Percentiles rank a stretch among this genome's conserved stretches.
phyloP scores from a whole-genome alignment of 805 yeast species.

The Saccharomycopsis sp. region DNA sequence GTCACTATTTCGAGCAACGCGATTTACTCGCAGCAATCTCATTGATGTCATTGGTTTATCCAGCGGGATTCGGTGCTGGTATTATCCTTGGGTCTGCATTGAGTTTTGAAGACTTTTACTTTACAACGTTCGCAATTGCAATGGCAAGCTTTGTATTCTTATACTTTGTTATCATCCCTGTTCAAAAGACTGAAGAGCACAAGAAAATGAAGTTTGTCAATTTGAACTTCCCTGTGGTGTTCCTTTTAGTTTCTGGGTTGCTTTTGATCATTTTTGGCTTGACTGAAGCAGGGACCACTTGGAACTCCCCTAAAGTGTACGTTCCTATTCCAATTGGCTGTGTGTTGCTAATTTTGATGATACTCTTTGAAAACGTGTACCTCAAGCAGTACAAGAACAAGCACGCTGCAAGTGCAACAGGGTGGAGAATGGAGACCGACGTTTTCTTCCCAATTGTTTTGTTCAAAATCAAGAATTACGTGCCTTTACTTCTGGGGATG shows the following conservation, averaged over 20 bases:
- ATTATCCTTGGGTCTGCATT: slow-evolving; percentile 39
- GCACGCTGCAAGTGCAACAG: background rate
- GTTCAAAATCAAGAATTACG: slow-evolving; percentile 25
- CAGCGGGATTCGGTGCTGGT: slow-evolving; percentile 29
- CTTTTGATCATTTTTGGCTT: slow-evolving; percentile 22
- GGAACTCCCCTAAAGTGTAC: slow-evolving; percentile 19
- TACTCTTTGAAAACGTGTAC: slow-evolving; percentile 12
- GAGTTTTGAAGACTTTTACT: slow-evolving; percentile 35
- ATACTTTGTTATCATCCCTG: slow-evolving; percentile 27
- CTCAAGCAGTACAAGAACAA: background rate
- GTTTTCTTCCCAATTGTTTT: slow-evolving; percentile 27
- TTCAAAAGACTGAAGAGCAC: slow-evolving; percentile 24
- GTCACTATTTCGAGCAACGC: slow-evolving; percentile 26
- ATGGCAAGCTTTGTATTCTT: slow-evolving; percentile 31
- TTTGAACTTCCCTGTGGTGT: slow-evolving; percentile 31
- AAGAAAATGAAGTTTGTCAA: slow-evolving; percentile 23
- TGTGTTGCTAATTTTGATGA: slow-evolving; percentile 41
- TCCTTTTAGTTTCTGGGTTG: slow-evolving; percentile 35
- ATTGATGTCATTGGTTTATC: slow-evolving; percentile 29
- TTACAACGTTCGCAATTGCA: slow-evolving; percentile 32
- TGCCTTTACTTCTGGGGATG: slow-evolving; percentile 22
- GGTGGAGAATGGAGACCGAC: slow-evolving; percentile 15
- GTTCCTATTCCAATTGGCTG: slow-evolving; percentile 53
- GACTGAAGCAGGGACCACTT: slow-evolving; percentile 12
- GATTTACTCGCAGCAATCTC: slow-evolving; percentile 27